phyloP scores from a whole-genome alignment of 148 eudicot genomes.

The Cornus suecica region DNA sequence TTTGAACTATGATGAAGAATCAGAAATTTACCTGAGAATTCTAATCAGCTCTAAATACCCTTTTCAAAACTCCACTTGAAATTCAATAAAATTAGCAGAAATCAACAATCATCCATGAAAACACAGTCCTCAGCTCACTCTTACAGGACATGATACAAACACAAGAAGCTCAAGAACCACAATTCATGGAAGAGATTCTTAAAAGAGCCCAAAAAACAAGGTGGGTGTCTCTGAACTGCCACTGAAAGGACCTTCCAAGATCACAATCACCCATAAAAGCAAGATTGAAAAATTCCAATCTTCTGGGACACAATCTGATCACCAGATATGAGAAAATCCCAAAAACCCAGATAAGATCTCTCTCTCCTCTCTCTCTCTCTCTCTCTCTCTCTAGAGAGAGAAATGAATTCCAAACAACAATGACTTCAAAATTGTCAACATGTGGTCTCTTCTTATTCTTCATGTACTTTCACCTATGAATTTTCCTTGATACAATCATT shows the following conservation, averaged over 20 bases:
- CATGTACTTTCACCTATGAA: conserved; percentile 14
- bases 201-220: not conserved
- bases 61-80: conserved; percentile 5
- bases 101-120: not conserved
- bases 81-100: not conserved
- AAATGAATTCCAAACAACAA: conserved; percentile 17
- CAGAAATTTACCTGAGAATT: not conserved
- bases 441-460: conserved; percentile 16
- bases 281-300: conserved; percentile 5
- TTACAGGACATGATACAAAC: conserved; percentile 6
- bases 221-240: conserved; percentile 8
- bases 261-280: not conserved
- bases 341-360: conserved; percentile 32
- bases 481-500: conserved; percentile 23
- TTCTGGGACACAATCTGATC: conserved; percentile 8
- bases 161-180: conserved; percentile 12
- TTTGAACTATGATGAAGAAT: not conserved
- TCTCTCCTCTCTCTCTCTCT: conserved; percentile 18
- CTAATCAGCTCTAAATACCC: not conserved
- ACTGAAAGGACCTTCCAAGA: conserved; percentile 11
- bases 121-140: conserved; percentile 10
- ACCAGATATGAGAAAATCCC: conserved; percentile 4
- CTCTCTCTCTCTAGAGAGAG: conserved; percentile 13
- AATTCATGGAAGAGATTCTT: not conserved
- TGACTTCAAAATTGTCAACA: conserved; percentile 27